Base-by-base conservation (phyloP, 1,284 basidiomycete species). In the Takashimella koratensis region DNA sequence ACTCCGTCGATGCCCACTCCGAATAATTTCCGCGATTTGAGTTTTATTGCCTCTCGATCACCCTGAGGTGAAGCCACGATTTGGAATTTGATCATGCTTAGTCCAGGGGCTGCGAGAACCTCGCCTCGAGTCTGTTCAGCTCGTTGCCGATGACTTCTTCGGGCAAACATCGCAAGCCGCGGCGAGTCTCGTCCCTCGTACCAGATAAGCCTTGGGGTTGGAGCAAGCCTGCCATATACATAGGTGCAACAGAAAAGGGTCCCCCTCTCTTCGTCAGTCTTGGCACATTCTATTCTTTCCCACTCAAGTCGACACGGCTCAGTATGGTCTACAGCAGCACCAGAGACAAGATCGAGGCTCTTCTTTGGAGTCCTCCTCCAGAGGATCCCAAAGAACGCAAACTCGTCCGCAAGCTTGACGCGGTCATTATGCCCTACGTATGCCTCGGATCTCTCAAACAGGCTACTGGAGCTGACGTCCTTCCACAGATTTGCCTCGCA, bases 401-500 rank as follows among this genome's bases (percentile, higher is more conserved):
- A 47, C 53, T 67, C 5, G 48, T 67, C n/a, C 41, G 54, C 42
- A 67, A 67, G 53, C 43, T 68, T 25, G 66, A 68, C 45, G 43
- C 50, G 21, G 59, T 66, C 40, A 66, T 68, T 25, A 44, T 68
- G 20, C 58, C 63, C 27, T 68, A 68, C 52, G 61, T 66, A 11
- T 22, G 43, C 4, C 30, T 8, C 16, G 30, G 8, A 36, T 8
- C 30, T 8, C 8, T 36, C 30, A 36, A 36, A 36, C 30, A 8
- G 30, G 16, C 30, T 36, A 36, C 30, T 36, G 8, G 10, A 36
- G 16, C 8, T 36, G 30, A 16, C 30, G 30, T 16, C 16, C 30
- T 36, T 36, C 30, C 30, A 36, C 30, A 36, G 30, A 16, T 36
- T 36, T 36, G 30, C n/a, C n/a, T n/a, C n/a, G 30, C 30, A 16